Evolutionary conservation across 2,329 filamentous ascomycete species (phyloP).

Genomic region (Clonostachys chloroleuca): DNA sequence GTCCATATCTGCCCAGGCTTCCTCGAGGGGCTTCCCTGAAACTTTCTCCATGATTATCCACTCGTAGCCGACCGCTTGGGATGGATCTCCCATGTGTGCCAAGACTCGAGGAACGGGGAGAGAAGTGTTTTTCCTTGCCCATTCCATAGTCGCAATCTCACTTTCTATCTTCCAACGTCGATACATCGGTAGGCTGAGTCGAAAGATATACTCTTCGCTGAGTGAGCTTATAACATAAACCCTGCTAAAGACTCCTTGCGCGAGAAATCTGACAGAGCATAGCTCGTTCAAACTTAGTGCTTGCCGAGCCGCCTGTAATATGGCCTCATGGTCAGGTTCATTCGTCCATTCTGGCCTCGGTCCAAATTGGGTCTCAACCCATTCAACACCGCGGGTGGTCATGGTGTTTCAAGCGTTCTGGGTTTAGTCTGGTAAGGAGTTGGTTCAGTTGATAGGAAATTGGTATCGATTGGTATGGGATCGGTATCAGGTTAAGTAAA

Average conservation of each 20-base stretch:
- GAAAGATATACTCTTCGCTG: background rate
- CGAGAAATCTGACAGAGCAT: conserved; percentile 13
- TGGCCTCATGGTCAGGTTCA: too few relatives aligned
- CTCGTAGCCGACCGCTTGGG: background rate
- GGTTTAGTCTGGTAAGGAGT: too few relatives aligned
- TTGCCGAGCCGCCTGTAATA: too few relatives aligned
- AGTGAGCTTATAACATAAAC: background rate
- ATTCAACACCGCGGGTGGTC: too few relatives aligned
- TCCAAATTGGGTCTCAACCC: too few relatives aligned
- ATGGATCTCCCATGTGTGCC: background rate
- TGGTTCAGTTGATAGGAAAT: too few relatives aligned
- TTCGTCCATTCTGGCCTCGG: too few relatives aligned
- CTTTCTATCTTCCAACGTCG: background rate
- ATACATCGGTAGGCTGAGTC: background rate
- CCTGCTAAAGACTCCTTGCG: background rate
- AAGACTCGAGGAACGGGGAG: background rate
- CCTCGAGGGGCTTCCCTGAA: background rate
- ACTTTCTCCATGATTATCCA: background rate
- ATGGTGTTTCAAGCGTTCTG: too few relatives aligned
- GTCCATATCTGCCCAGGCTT: background rate
- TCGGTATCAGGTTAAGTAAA: too few relatives aligned
- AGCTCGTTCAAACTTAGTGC: too few relatives aligned
- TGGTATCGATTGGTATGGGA: too few relatives aligned
- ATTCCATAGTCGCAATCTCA: background rate
- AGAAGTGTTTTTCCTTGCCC: background rate